Evolutionary conservation across 2,329 filamentous ascomycete species (phyloP).

Genomic region (Balansia obtecta): DNA sequence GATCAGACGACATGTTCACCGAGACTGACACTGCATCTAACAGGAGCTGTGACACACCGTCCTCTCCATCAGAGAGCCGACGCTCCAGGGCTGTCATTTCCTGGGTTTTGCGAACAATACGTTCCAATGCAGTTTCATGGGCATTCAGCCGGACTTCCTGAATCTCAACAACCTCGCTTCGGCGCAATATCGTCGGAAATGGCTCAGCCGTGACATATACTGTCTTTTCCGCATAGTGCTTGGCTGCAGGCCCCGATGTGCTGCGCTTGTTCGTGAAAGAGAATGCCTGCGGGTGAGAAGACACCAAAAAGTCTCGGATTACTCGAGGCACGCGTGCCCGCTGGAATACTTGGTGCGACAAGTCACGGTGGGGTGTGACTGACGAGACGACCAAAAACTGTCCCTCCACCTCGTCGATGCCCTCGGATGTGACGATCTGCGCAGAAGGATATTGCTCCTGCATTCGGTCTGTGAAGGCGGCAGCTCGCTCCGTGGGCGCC

Average conservation of each 20-base stretch:
- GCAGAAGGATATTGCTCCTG: constrained; percentile 81
- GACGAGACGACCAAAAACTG: constrained; percentile 78
- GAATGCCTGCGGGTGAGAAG: constrained; percentile 66
- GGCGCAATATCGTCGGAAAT: constrained; percentile 82
- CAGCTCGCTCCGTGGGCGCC: constrained; percentile 60
- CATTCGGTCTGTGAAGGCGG: constrained; percentile 80
- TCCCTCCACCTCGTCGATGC: constrained; percentile 72
- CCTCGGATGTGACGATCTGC: constrained; percentile 59
- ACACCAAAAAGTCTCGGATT: constrained; percentile 76
- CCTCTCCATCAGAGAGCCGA: constrained; percentile 59
- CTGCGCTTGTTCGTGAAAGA: constrained; percentile 62
- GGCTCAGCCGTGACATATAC: constrained; percentile 72
- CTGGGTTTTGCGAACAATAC: constrained; percentile 79
- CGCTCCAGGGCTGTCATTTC: constrained; percentile 71
- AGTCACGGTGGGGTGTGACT: constrained; percentile 70
- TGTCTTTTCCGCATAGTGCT: constrained; percentile 72
- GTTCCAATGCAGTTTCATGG: constrained; percentile 79
- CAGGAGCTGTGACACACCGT: constrained; percentile 54
- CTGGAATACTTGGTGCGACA: constrained; percentile 75
- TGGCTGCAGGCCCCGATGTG: constrained; percentile 54
- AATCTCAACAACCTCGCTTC: constrained; percentile 68
- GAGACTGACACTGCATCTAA: constrained; percentile 67
- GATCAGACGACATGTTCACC: constrained; percentile 61
- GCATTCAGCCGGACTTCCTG: constrained; percentile 57
- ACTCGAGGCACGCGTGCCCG: constrained; percentile 71